A percentile compares a stretch with the other conserved stretches of the same genome.
phyloP scores from a whole-genome alignment of 202 grass and related monocot genomes.

The Digitaria exilis region DNA sequence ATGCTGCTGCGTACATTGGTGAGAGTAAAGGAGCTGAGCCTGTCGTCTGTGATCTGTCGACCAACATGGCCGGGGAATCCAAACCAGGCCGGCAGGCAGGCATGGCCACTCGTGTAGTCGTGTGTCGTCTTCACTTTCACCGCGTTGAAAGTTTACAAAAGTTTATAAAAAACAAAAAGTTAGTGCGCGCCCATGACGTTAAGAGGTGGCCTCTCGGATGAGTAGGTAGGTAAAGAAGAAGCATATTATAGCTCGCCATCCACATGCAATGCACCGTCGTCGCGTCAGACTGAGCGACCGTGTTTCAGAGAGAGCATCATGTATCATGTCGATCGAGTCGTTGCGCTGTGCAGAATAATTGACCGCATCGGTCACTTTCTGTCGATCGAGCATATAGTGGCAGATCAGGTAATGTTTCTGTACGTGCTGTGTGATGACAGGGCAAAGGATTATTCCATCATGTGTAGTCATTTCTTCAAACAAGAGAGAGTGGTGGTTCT shows the following conservation, averaged over 20 bases:
- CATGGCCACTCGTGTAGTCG: neutral
- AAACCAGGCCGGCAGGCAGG: neutral
- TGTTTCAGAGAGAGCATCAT: neutral
- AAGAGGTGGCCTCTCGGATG: neutral
- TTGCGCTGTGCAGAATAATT: neutral
- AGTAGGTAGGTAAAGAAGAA: neutral
- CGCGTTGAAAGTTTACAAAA: neutral
- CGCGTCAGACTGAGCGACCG: no score
- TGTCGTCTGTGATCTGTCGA: neutral
- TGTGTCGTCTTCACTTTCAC: constrained; percentile 5
- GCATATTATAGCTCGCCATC: neutral
- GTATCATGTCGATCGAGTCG: no score
- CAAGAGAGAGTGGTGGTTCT: neutral
- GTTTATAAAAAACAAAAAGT: neutral
- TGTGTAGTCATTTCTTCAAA: neutral
- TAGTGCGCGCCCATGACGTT: neutral
- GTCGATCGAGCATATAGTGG: neutral
- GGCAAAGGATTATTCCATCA: neutral
- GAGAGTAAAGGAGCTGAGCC: neutral
- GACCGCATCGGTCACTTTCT: neutral
- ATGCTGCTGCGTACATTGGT: no score
- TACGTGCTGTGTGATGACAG: neutral
- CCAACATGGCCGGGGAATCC: neutral
- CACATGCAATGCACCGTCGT: constrained; percentile 6
- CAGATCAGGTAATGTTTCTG: neutral